Evolutionary conservation across 2,329 filamentous ascomycete genomes (phyloP).

Genomic region (Fusarium nurragi): DNA sequence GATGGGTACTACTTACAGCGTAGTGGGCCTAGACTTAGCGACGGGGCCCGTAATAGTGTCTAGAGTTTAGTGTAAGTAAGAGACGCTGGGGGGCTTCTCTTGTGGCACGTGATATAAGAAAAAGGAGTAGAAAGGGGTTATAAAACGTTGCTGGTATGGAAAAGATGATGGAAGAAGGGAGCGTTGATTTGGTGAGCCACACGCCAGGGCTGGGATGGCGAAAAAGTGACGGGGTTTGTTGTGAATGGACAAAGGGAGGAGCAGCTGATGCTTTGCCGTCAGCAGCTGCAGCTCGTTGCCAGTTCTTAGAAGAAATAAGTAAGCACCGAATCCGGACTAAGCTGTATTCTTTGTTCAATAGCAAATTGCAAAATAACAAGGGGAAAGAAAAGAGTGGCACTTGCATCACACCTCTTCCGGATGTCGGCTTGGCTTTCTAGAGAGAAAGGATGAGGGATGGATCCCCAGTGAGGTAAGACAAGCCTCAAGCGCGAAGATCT

Average conservation of each 20-base stretch:
- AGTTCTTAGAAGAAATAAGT: slow-evolving; percentile 4
- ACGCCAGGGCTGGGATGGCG: slow-evolving; percentile 24
- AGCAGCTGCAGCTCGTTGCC: slow-evolving; percentile 14
- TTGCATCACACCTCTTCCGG: slow-evolving; percentile 31
- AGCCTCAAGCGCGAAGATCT: slow-evolving; percentile 34
- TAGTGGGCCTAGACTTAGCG: slow-evolving; percentile 18
- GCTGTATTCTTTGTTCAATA: slow-evolving; percentile 2
- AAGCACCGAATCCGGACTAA: slow-evolving; percentile 19
- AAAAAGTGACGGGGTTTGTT: neutral
- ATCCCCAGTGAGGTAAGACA: slow-evolving; percentile 39
- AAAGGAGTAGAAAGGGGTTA: slow-evolving; percentile 11
- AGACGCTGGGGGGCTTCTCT: neutral
- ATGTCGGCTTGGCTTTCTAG: slow-evolving; percentile 24
- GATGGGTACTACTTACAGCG: slow-evolving; percentile 23
- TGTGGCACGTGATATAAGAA: slow-evolving; percentile 26
- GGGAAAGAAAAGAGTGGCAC: neutral
- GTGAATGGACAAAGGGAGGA: slow-evolving; percentile 21
- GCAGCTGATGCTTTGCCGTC: slow-evolving; percentile 32
- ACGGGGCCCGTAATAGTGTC: slow-evolving; percentile 17
- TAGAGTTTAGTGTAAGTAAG: slow-evolving; percentile 8
- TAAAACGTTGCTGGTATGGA: slow-evolving; percentile 11
- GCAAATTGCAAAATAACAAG: neutral
- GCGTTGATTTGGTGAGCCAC: slow-evolving; percentile 16
- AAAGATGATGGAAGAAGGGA: slow-evolving; percentile 8
- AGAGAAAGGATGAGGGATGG: slow-evolving; percentile 10